Evolutionary conservation across 2,329 filamentous ascomycete species (phyloP).

Genomic region (Pochonia chlamydosporia): DNA sequence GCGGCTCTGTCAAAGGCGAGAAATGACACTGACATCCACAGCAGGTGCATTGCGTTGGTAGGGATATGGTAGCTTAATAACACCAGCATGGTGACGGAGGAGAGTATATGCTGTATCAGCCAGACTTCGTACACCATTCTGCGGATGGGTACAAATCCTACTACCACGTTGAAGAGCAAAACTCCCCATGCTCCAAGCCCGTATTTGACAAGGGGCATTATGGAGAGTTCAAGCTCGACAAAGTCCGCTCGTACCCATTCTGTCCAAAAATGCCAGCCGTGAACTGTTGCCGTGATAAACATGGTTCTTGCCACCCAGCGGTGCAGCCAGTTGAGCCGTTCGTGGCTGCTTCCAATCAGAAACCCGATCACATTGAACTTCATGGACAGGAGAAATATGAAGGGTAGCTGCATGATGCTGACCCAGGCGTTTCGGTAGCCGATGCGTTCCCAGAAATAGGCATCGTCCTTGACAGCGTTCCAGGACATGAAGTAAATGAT

Average conservation of each 20-base stretch:
- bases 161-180: constrained; percentile 59
- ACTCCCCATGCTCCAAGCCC: constrained; percentile 62
- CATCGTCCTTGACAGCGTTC: constrained; percentile 43
- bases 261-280: constrained; percentile 63
- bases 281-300: constrained; percentile 61
- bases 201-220: constrained; percentile 61
- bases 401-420: constrained; percentile 56
- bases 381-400: constrained; percentile 56
- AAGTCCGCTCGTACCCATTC: constrained; percentile 58
- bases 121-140: constrained; percentile 66
- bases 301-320: constrained; percentile 66
- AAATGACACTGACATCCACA: constrained; percentile 61
- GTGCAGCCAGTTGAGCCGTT: constrained; percentile 68
- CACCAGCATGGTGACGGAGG: constrained; percentile 56
- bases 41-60: constrained; percentile 48
- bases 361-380: constrained; percentile 55
- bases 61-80: constrained; percentile 60
- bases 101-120: constrained; percentile 60
- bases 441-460: constrained; percentile 57
- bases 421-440: constrained; percentile 65
- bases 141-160: constrained; percentile 57
- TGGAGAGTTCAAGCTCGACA: constrained; percentile 49
- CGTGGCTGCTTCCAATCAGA: constrained; percentile 58
- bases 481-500: constrained; percentile 52
- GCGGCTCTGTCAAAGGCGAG: constrained; percentile 57